Conservation (phyloP, 345 rosid genomes). For the Euphorbia pulcherrima region DNA sequence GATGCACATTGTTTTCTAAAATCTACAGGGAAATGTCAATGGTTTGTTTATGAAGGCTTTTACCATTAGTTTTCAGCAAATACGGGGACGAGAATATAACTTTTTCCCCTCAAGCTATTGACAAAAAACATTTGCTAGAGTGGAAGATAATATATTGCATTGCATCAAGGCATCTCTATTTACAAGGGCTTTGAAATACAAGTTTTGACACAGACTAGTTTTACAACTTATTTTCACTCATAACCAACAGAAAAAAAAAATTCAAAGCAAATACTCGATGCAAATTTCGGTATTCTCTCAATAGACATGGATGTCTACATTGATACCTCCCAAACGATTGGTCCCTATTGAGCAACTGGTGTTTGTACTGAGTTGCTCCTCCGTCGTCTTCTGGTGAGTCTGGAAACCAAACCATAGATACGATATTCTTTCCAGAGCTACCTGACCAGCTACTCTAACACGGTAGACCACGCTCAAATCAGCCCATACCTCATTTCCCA, state of each 20-base stretch:
- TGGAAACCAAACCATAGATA: conserved; percentile 64
- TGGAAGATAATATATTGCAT: no score
- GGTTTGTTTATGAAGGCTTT: no score
- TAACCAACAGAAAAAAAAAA: conserved; percentile 8
- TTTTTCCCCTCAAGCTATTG: no score
- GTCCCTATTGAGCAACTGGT: conserved; percentile 35
- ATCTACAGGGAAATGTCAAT: no score
- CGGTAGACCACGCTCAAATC: conserved; percentile 64
- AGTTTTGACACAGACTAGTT: conserved; percentile 11
- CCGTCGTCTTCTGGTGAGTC: conserved; percentile 48
- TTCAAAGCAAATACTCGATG: background rate
- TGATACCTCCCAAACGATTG: conserved; percentile 54
- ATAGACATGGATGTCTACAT: conserved; percentile 78
- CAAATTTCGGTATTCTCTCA: conserved; percentile 29
- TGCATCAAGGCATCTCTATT: conserved; percentile 19
- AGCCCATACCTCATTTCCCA: conserved; percentile 50
- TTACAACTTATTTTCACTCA: conserved; percentile 22
- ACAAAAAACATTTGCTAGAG: no score
- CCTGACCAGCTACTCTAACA: conserved; percentile 56
- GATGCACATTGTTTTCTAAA: no score
- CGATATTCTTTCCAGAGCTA: conserved; percentile 66
- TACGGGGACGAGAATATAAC: no score
- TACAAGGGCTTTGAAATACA: conserved; percentile 15
- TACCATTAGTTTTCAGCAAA: no score
- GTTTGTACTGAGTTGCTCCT: conserved; percentile 33